phyloP scores from a whole-genome alignment of 2,329 filamentous ascomycete genomes.

The Lizonia empirigonia region DNA sequence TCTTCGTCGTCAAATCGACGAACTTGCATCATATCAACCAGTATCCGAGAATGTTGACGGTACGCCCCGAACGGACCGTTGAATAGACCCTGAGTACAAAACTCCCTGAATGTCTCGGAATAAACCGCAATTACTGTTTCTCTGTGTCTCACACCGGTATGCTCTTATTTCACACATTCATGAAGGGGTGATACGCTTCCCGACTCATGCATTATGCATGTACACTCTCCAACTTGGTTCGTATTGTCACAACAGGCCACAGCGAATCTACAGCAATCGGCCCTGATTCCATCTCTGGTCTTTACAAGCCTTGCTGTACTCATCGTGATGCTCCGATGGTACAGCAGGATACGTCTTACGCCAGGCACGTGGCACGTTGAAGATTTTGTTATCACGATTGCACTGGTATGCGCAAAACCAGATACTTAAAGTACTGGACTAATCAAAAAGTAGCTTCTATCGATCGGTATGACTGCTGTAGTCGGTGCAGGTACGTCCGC shows the following conservation, averaged over 20 bases:
- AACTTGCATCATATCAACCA: conserved; percentile 4
- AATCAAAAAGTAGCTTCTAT: conserved; percentile 27
- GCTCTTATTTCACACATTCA: neutral
- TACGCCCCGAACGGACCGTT: neutral
- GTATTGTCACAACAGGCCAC: conserved; percentile 28
- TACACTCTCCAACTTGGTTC: conserved; percentile 32
- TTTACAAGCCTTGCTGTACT: conserved; percentile 34
- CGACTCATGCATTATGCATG: conserved; percentile 15
- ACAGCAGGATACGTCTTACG: conserved; percentile 28
- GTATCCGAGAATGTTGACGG: neutral
- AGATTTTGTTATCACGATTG: conserved; percentile 36
- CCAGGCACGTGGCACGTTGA: conserved; percentile 24
- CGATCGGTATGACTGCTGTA: conserved; percentile 34
- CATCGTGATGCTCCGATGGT: conserved; percentile 35
- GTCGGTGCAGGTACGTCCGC: conserved; percentile 28
- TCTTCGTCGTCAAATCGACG: neutral
- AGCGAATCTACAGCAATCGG: conserved; percentile 29
- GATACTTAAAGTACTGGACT: neutral
- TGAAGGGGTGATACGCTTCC: neutral
- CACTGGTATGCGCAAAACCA: conserved; percentile 30
- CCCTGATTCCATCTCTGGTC: conserved; percentile 32
- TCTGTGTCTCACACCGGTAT: neutral
- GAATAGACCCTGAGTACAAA: neutral
- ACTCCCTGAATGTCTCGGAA: neutral
- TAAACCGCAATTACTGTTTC: neutral